Base-by-base conservation (phyloP, 2,329 filamentous ascomycete species). In the Fusarium humuli region DNA sequence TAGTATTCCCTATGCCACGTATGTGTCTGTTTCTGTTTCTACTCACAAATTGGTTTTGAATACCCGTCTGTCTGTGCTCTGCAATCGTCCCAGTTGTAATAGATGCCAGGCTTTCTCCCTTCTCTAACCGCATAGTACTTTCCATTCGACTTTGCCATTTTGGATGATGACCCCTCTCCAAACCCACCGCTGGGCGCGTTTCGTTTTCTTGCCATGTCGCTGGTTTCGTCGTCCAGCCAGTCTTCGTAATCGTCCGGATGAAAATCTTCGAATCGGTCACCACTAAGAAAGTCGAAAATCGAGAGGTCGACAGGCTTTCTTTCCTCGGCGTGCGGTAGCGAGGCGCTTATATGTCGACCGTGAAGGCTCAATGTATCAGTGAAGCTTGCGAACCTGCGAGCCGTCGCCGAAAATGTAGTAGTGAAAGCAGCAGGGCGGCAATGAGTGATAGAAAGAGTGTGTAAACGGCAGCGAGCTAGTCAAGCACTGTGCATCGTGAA, bases 21-120 rank as follows among this genome's bases (percentile, higher is more conserved):
- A 41, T 18, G 18, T 52, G n/a, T n/a, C 12, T 37, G 23, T 34
- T 61, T 14, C 25, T 10, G n/a, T 22, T 30, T 52, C 25, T 58
- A 87, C 91, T 79, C 83, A 94, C 92, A 93, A 37, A 86, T 80
- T 61, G 91, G 91, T 22, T 90, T 90, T 75, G 81, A 83, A 77
- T 86, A 90, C 3, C 89, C 88, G 1, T 84, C 82, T 40, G 85
- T 91, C 76, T 90, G 87, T 61, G 82, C 80, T 77, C 88, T 83
- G 73, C 89, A 91, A 54, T 90, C 86, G n/a, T 82, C 75, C 83
- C 88, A 92, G 4, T 81, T 85, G 60, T 83, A 78, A 76, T 91
- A 91, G n/a, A 92, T 85, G 10, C 90, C 89, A 0, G 88, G 87
- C 14, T 77, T 79, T 66, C 83, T 81, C 18, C 90, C 89, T 41